Evolutionary conservation across 73 alveolate species (phyloP).

Genomic region (Tetrahymena borealis): DNA sequence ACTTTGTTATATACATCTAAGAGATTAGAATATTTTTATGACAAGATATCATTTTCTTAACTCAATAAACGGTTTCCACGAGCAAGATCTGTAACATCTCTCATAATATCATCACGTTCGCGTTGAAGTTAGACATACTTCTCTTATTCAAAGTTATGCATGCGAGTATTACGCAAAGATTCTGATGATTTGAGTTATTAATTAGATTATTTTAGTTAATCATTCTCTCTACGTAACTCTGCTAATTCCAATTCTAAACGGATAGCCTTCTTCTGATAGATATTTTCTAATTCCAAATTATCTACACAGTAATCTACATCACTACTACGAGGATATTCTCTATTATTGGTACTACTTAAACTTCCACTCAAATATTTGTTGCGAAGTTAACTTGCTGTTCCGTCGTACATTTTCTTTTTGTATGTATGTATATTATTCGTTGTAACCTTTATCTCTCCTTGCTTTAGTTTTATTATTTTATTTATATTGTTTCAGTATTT

Average conservation of each 20-base stretch:
- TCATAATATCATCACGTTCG: neutral
- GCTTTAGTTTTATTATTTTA: neutral
- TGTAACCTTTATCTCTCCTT: neutral
- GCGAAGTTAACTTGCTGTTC: neutral
- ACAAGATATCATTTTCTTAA: neutral
- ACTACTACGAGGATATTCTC: neutral
- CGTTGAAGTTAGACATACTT: neutral
- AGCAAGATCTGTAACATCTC: neutral
- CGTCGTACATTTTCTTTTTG: neutral
- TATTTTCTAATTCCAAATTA: neutral
- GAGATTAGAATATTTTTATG: neutral
- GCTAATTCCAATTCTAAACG: neutral
- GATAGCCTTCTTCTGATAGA: neutral
- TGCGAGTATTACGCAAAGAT: neutral
- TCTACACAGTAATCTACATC: neutral
- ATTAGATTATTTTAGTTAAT: neutral
- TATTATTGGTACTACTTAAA: neutral
- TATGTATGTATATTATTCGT: neutral
- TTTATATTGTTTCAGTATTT: neutral
- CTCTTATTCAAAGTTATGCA: neutral
- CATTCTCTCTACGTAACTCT: neutral
- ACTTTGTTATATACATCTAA: neutral
- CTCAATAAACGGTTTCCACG: neutral
- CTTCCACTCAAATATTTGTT: neutral
- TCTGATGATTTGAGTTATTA: neutral